Conservation (phyloP, 1,284 basidiomycete species). For the Trametes versicolor region DNA sequence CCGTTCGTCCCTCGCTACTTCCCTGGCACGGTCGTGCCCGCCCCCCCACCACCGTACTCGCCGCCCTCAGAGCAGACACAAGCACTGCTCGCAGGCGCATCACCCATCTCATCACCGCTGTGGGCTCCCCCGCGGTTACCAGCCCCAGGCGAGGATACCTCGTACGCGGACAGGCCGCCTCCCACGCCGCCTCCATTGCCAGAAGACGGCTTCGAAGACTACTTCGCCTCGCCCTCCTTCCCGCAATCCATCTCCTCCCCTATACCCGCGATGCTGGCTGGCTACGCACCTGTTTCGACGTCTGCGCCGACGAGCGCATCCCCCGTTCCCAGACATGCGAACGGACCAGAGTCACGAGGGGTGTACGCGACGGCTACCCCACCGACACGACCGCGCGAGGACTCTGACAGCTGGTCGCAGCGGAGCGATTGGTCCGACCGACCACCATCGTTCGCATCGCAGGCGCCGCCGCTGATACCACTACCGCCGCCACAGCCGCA, state of each 20-base stretch:
- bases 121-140: slow-evolving; percentile 35
- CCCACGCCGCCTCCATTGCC: slow-evolving; percentile 39
- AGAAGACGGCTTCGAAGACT: slow-evolving; percentile 35
- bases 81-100: slow-evolving; percentile 35
- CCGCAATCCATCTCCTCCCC: slow-evolving; percentile 41
- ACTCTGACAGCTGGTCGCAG: slow-evolving; percentile 31
- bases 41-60: slow-evolving; percentile 50
- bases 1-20: slow-evolving; percentile 65
- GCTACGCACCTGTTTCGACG: slow-evolving; percentile 35
- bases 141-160: slow-evolving; percentile 34
- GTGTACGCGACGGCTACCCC: slow-evolving; percentile 32
- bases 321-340: slow-evolving; percentile 31
- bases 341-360: slow-evolving; percentile 32
- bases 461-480: slow-evolving; percentile 36
- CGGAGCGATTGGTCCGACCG: slow-evolving; percentile 33
- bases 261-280: slow-evolving; percentile 42
- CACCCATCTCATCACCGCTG: slow-evolving; percentile 26
- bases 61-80: slow-evolving; percentile 34
- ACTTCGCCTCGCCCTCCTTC: slow-evolving; percentile 41
- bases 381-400: slow-evolving; percentile 27
- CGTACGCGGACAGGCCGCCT: slow-evolving; percentile 42
- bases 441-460: slow-evolving; percentile 37
- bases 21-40: slow-evolving; percentile 55
- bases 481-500: slow-evolving; percentile 23
- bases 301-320: slow-evolving; percentile 31